Conservation (phyloP, 352 stramenopile genomes). For the Pythium volutum region DNA sequence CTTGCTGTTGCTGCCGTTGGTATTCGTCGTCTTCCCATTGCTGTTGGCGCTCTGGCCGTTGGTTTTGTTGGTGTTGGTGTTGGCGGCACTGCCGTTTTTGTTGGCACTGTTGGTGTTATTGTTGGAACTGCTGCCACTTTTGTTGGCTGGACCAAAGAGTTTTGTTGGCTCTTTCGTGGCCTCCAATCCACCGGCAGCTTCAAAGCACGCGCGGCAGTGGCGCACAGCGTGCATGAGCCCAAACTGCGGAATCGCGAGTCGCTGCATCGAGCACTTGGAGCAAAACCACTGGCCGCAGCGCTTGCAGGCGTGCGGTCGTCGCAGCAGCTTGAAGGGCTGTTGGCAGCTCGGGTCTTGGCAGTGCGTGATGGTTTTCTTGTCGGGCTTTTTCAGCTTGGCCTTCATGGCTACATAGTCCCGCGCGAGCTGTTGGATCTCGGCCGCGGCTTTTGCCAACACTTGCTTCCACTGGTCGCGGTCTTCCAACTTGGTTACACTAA, state of each 20-base stretch:
- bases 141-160: slow-evolving; percentile 40
- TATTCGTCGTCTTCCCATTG: not conserved
- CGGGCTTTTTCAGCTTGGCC: slow-evolving; percentile 76
- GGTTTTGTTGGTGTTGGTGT: not conserved
- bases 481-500: slow-evolving; percentile 83
- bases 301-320: slow-evolving; percentile 79
- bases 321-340: slow-evolving; percentile 79
- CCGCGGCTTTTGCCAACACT: slow-evolving; percentile 52
- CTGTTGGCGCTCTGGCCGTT: not conserved
- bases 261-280: slow-evolving; percentile 75
- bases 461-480: slow-evolving; percentile 82
- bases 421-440: slow-evolving; percentile 62
- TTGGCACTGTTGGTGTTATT: not conserved
- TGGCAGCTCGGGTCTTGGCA: slow-evolving; percentile 70
- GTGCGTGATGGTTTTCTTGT: slow-evolving; percentile 79
- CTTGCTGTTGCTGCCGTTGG: not conserved
- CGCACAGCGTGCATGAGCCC: slow-evolving; percentile 73
- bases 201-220: slow-evolving; percentile 77
- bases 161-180: slow-evolving; percentile 66
- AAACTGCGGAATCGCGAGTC: slow-evolving; percentile 78
- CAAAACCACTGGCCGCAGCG: slow-evolving; percentile 86
- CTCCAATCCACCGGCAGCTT: slow-evolving; percentile 58
- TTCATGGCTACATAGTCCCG: slow-evolving; percentile 62
- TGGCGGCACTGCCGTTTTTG: not conserved
- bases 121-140: not conserved